These are phyloP conservation scores for Ustilago trichophora DNA, from an alignment of 1,284 basidiomycete species.

Conservation along the genomic window DNA sequence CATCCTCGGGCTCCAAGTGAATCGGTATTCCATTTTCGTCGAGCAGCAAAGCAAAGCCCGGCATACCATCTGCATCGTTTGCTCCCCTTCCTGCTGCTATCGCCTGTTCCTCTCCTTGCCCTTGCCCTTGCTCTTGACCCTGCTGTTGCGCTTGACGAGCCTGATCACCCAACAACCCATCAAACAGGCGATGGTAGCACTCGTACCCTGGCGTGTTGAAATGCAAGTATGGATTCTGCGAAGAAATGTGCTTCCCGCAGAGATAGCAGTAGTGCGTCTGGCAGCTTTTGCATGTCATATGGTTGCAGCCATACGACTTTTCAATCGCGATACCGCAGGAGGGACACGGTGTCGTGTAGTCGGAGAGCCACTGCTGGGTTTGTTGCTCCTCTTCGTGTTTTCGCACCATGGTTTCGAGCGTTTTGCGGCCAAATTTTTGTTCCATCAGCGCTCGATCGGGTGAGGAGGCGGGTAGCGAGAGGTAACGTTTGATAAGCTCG, in stretches of 20 bases:
- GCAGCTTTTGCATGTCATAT: slow-evolving; percentile 51
- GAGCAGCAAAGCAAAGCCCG: slow-evolving; percentile 18
- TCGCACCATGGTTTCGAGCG: slow-evolving; percentile 34
- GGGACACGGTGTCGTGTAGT: slow-evolving; percentile 46
- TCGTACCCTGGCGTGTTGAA: slow-evolving; percentile 37
- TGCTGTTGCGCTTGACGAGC: slow-evolving; percentile 16
- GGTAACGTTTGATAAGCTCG: slow-evolving; percentile 36
- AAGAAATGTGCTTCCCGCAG: slow-evolving; percentile 40
- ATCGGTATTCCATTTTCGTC: slow-evolving; percentile 34
- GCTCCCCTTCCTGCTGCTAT: background rate
- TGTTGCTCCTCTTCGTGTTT: slow-evolving; percentile 44
- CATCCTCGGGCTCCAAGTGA: slow-evolving; percentile 23
- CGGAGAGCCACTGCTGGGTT: slow-evolving; percentile 34
- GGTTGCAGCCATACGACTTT: slow-evolving; percentile 51
- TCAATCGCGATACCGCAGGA: slow-evolving; percentile 41
- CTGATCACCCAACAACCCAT: slow-evolving; percentile 31
- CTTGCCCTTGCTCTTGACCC: background rate
- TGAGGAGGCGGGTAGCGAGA: slow-evolving; percentile 12
- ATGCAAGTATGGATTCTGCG: slow-evolving; percentile 42
- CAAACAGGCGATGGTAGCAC: slow-evolving; percentile 42
- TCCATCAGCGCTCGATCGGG: slow-evolving; percentile 25
- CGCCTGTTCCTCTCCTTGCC: background rate
- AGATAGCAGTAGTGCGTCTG: slow-evolving; percentile 50
- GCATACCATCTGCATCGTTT: slow-evolving; percentile 3
- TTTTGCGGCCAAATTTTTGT: slow-evolving; percentile 29